These are phyloP conservation scores for Monilinia polystroma DNA, from an alignment of 2,329 filamentous ascomycete genomes.

Conservation along the genomic window DNA sequence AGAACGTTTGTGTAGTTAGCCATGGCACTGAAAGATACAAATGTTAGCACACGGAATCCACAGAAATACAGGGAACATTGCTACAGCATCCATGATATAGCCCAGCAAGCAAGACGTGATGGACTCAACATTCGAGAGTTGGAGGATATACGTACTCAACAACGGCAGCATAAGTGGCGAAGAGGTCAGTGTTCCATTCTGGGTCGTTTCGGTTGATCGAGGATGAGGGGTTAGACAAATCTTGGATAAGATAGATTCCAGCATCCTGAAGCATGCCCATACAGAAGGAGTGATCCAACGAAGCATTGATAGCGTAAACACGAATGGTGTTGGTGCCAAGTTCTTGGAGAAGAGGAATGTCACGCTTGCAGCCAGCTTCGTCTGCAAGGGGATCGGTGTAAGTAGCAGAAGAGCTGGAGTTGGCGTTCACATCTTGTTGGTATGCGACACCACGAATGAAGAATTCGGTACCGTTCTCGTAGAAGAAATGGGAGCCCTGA, in stretches of 20 bases:
- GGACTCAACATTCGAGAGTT: background rate
- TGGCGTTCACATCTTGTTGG: slow-evolving; percentile 72
- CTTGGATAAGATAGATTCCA: slow-evolving; percentile 93
- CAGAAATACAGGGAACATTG: background rate
- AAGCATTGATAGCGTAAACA: slow-evolving; percentile 88
- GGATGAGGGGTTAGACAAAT: slow-evolving; percentile 74
- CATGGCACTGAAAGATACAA: slow-evolving; percentile 49
- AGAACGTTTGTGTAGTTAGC: slow-evolving; percentile 85
- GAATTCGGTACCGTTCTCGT: slow-evolving; percentile 72
- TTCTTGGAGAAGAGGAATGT: slow-evolving; percentile 76
- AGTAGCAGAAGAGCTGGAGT: slow-evolving; percentile 48
- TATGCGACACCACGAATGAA: slow-evolving; percentile 95
- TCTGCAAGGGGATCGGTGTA: slow-evolving; percentile 86
- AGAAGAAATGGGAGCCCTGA: slow-evolving; percentile 41
- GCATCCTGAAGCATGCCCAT: slow-evolving; percentile 80
- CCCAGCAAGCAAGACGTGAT: background rate
- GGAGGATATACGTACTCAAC: slow-evolving; percentile 56
- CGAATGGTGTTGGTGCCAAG: slow-evolving; percentile 90
- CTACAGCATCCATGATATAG: background rate
- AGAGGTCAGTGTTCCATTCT: slow-evolving; percentile 76
- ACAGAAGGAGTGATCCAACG: slow-evolving; percentile 73
- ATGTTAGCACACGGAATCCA: slow-evolving; percentile 8
- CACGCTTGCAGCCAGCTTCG: slow-evolving; percentile 69
- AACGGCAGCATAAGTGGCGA: slow-evolving; percentile 77
- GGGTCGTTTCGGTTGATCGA: slow-evolving; percentile 86